Base-by-base conservation (phyloP, 768 basidiomycete species). In the Naganishia vishniacii region DNA sequence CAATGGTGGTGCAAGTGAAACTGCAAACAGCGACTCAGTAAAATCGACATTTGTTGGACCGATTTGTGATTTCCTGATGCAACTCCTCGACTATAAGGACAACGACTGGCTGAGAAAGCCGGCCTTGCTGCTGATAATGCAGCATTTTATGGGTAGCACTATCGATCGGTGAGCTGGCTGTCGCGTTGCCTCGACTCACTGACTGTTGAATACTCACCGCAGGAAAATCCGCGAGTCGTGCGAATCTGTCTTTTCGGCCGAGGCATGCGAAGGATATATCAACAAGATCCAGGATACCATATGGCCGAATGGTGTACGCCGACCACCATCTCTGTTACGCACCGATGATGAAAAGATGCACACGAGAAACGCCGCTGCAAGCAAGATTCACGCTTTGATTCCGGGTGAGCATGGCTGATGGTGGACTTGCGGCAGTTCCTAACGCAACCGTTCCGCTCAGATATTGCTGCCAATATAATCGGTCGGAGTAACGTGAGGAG, bases 51-150 rank as follows among this genome's bases (percentile, higher is more conserved):
- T 98, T 76, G 90, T 91, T 1, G 85, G 87, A 0, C 93, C 95
- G 0, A 95, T 98, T 41, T 94, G 91, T 70, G 93, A 99, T 72
- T 80, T 99, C 28, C 82, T 97, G 48, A 82, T 98, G 59, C 90
- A 93, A 13, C 82, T 97, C 11, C 98, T 99, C 70, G 93, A 95
- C 76, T 83, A 98, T 18, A 86, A 95, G 78, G 91, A 90, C 81
- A 92, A 93, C 71, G 95, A 94, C 70, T 99, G 95, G 95, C 80
- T 98, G 28, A 82, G 94, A 59, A 81, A 90, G 20, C 95, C 98
- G 74, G 93, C 95, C 1, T 91, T 95, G 69, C 88, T 98, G 15
- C 90, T 98, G 58, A 92, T 98, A 65, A 79, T 98, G 56, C 95
- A 98, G 74, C 94, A 98, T 73, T 86, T 98, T 3, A 81, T 99